Conservation (phyloP, 768 basidiomycete genomes). For the Lactarius akahatsu region DNA sequence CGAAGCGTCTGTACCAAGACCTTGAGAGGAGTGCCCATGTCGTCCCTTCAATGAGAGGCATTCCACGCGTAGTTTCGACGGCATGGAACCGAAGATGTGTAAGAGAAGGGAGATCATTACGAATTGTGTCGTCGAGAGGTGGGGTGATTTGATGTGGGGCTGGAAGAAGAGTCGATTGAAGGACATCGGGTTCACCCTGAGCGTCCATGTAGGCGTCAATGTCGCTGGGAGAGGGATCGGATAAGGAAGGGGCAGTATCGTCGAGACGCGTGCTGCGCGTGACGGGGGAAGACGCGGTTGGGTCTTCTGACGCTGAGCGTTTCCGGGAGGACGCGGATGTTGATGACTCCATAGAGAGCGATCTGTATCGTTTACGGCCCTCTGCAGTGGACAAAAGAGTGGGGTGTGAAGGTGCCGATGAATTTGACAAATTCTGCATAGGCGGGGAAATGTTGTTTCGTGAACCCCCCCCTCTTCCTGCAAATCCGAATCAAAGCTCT, state of each 20-base stretch:
- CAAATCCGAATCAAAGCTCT: too few species aligned
- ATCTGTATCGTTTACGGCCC: slow-evolving; percentile 48
- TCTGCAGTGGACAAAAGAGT: slow-evolving; percentile 14
- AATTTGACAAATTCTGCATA: slow-evolving; percentile 18
- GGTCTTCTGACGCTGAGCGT: slow-evolving; percentile 72
- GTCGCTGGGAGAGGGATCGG: slow-evolving; percentile 43
- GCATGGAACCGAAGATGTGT: slow-evolving; percentile 46
- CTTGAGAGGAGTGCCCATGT: slow-evolving; percentile 77
- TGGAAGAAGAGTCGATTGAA: slow-evolving; percentile 19
- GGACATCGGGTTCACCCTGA: slow-evolving; percentile 34
- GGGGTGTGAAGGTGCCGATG: slow-evolving; percentile 9
- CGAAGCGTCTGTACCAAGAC: slow-evolving; percentile 75
- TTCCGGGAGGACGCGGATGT: slow-evolving; percentile 73
- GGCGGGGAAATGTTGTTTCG: slow-evolving; percentile 1
- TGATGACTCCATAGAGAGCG: slow-evolving; percentile 72
- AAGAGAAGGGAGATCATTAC: slow-evolving; percentile 24
- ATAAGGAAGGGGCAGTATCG: slow-evolving; percentile 28
- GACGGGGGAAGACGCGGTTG: slow-evolving; percentile 43
- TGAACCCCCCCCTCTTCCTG: neutral
- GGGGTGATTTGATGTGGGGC: slow-evolving; percentile 10
- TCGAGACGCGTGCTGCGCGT: slow-evolving; percentile 38
- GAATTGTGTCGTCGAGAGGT: slow-evolving; percentile 9
- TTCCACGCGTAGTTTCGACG: slow-evolving; percentile 48
- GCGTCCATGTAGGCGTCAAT: slow-evolving; percentile 53
- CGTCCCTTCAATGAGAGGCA: slow-evolving; percentile 60